Evolutionary conservation across 192 early-diverging fungal genomes (phyloP), one percentile per base, ranked within the genome.

Genomic region (Geosiphon pyriformis): DNA sequence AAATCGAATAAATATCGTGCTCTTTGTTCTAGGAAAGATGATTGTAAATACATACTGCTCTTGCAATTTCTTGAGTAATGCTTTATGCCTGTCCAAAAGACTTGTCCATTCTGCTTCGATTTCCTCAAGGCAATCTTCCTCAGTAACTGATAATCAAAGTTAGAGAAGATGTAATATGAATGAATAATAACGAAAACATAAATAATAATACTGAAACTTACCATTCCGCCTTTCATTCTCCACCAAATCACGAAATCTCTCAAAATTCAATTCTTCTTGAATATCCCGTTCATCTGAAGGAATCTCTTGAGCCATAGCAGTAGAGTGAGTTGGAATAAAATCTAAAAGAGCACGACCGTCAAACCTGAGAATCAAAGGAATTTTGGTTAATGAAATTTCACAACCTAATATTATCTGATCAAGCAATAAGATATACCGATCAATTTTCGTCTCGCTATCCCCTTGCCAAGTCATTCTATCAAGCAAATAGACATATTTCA

Each of bases 51-150:
- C 37, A 58, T 70, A 72, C 68, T 68, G 46, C 23, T 75, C 34
- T 47, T 72, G 56, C 6, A 75, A 22, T 68, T 76, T 70, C 4
- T 72, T 70, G n/a, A 74, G 47, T 18, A 71, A 25, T 17, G 78
- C 80, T 35, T 79, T 74, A 34, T 76, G 74, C 20, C 74, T 34
- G 23, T 70, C 76, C 33, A 83, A 59, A 22, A 83, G 51, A n/a
- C 82, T 74, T 25, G 77, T 82, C 82, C 82, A 83, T 48, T 82
- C 72, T 37, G 80, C 80, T 26, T 83, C 80, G 11, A 79, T 76
- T 23, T 72, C 62, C 42, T 52, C 62, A 2, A 83, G 65, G 0
- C 80, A 64, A 8, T 72, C 72, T 7, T 68, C 20, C 64, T 76
- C 79, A 3, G 74, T 67, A 1, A 72, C 74, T 76, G 55, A 17